Percentiles rank a stretch among this genome's conserved stretches.
These are phyloP conservation scores for Candida glucosophila DNA, from an alignment of 1,139 yeast species.

Conservation along the genomic window DNA sequence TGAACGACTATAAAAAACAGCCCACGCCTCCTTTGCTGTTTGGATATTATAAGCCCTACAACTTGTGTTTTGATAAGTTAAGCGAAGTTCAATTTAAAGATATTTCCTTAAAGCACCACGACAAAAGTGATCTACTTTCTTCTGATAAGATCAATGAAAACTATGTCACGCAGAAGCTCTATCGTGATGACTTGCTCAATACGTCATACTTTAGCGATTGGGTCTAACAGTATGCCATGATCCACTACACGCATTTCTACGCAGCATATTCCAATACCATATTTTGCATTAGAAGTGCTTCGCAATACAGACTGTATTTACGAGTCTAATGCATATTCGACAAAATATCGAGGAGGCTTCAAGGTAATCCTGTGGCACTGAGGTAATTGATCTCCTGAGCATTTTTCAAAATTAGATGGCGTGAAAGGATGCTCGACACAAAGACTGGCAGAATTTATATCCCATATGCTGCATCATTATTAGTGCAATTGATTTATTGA, in stretches of 20 bases:
- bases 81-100: conserved; percentile 7
- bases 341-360: conserved; percentile 1
- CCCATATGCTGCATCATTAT: conserved; percentile 53
- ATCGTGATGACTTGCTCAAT: conserved; percentile 9
- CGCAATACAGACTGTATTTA: conserved; percentile 1
- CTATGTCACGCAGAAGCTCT: conserved; percentile 10
- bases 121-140: conserved; percentile 13
- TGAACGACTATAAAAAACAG: conserved; percentile 8
- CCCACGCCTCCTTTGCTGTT: conserved; percentile 13
- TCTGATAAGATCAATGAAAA: conserved; percentile 10
- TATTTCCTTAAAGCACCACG: conserved; percentile 6
- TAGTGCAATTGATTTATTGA: conserved; percentile 32
- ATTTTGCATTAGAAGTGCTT: conserved; percentile 1
- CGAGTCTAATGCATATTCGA: neutral
- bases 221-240: too few relatives aligned
- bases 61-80: conserved; percentile 13
- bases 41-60: conserved; percentile 8
- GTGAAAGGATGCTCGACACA: conserved; percentile 34
- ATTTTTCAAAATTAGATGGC: too few relatives aligned
- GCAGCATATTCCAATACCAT: neutral
- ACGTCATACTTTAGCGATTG: too few relatives aligned
- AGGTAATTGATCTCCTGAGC: too few relatives aligned
- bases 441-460: conserved; percentile 33
- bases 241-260: neutral
- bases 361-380: too few relatives aligned